Conservation (phyloP, 371 early-diverging fungal species). For the Syncephalis fuscata region DNA sequence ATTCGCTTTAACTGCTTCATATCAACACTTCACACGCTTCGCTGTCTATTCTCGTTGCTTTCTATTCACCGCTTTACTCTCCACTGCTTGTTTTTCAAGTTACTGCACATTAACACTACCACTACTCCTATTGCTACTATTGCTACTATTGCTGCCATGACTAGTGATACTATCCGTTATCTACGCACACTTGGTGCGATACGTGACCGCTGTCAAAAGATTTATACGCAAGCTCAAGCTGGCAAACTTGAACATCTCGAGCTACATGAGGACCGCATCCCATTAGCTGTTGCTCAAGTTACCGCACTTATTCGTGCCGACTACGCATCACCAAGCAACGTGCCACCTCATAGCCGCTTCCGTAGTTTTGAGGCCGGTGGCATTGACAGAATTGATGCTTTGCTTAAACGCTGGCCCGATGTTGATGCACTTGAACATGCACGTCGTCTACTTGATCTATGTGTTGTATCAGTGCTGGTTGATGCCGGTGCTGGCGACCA, state of each 20-base stretch:
- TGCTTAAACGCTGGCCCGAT: conserved; percentile 19
- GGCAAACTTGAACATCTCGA: conserved; percentile 44
- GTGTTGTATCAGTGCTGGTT: conserved; percentile 75
- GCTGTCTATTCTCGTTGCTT: too few species aligned
- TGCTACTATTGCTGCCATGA: too few species aligned
- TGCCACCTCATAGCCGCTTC: conserved; percentile 82
- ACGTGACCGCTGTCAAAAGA: conserved; percentile 45
- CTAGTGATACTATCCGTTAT: too few species aligned
- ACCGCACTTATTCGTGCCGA: conserved; percentile 48
- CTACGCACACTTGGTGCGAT: conserved; percentile 61
- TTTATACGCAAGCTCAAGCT: conserved; percentile 36
- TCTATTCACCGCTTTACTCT: too few species aligned
- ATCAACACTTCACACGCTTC: too few species aligned
- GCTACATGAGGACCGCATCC: conserved; percentile 38
- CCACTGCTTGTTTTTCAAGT: too few species aligned
- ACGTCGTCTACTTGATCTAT: conserved; percentile 63
- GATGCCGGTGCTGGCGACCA: conserved; percentile 85
- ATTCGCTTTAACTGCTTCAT: too few species aligned
- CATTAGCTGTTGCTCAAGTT: conserved; percentile 45
- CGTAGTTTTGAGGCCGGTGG: conserved; percentile 61
- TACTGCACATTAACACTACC: too few species aligned
- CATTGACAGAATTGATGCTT: conserved; percentile 24
- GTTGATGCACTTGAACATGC: conserved; percentile 32
- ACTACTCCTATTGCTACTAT: too few species aligned
- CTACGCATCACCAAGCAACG: conserved; percentile 31